Conservation (phyloP, 1,284 basidiomycete genomes). For the Cryptococcus sp. region DNA sequence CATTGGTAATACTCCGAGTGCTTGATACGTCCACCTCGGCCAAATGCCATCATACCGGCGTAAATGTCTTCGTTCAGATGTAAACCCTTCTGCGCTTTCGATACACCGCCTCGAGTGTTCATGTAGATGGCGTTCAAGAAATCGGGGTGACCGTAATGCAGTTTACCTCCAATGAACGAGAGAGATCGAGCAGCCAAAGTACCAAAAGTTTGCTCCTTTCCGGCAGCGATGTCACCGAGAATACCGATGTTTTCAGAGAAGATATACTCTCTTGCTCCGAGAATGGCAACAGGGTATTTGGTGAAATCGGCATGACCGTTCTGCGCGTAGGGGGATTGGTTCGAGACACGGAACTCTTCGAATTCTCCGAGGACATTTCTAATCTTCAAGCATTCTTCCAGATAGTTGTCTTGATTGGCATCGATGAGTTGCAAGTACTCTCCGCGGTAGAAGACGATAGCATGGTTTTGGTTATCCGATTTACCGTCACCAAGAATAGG, state of each 20-base stretch:
- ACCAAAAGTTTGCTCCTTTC: constrained; percentile 99
- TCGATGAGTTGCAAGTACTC: constrained; percentile 99
- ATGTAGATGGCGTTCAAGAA: constrained; percentile 98
- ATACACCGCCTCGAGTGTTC: constrained; percentile 96
- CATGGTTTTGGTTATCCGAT: constrained; percentile 99
- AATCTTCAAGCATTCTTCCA: constrained; percentile 99
- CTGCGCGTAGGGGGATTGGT: constrained; percentile 82
- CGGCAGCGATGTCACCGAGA: constrained; percentile 94
- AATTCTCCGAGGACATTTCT: constrained; percentile 98
- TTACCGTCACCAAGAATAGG: constrained; percentile 99
- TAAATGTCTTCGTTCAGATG: constrained; percentile 99
- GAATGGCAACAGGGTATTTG: constrained; percentile 89
- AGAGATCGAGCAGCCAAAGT: constrained; percentile 92
- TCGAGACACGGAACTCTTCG: constrained; percentile 86
- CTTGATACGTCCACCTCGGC: constrained; percentile 95
- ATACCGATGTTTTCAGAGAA: constrained; percentile 99
- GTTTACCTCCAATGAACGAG: constrained; percentile 96
- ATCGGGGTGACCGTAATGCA: constrained; percentile 98
- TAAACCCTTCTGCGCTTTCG: constrained; percentile 97
- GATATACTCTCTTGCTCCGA: constrained; percentile 98
- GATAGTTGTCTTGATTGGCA: constrained; percentile 99
- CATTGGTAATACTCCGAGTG: constrained; percentile 98
- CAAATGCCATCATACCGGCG: constrained; percentile 98
- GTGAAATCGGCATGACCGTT: constrained; percentile 85
- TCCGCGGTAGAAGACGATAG: constrained; percentile 98